Evolutionary conservation across 2,329 filamentous ascomycete species (phyloP).

Genomic region (Pyrenochaeta sp.): DNA sequence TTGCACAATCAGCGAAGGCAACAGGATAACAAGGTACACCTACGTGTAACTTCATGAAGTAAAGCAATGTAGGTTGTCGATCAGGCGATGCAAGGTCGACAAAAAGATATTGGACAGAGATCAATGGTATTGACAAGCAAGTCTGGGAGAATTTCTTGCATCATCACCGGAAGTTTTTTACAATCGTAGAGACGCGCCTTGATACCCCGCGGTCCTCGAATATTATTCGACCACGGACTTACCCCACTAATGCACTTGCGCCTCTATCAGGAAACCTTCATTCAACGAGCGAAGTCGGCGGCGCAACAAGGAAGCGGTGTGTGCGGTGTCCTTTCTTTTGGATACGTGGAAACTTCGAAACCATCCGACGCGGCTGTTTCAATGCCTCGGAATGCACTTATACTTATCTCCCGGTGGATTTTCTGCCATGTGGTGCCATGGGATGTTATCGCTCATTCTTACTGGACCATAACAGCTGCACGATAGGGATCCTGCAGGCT

Average conservation of each 20-base stretch:
- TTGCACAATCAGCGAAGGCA: not conserved
- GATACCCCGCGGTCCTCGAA: constrained; percentile 10
- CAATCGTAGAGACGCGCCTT: constrained; percentile 1
- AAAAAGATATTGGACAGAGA: not conserved
- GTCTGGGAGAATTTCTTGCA: constrained; percentile 5
- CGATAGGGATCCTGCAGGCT: constrained; percentile 1
- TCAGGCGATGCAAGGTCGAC: not conserved
- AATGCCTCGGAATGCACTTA: constrained; percentile 1
- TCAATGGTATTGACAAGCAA: not conserved
- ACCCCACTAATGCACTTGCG: constrained; percentile 8
- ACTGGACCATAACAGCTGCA: constrained; percentile 1
- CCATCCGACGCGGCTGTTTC: not conserved
- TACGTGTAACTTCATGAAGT: constrained; percentile 5
- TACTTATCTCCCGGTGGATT: constrained; percentile 7
- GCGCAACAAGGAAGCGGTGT: constrained; percentile 5
- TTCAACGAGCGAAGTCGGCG: constrained; percentile 4
- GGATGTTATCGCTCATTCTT: constrained; percentile 2
- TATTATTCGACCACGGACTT: constrained; percentile 11
- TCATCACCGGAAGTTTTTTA: constrained; percentile 12
- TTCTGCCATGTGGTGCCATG: constrained; percentile 4
- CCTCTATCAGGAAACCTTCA: constrained; percentile 9
- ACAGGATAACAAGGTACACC: not conserved
- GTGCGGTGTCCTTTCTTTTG: not conserved
- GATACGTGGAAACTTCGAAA: not conserved
- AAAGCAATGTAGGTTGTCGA: not conserved